These are phyloP conservation scores for Carex sylvatica DNA, from an alignment of 202 grass and related monocot genomes.

Conservation along the genomic window DNA sequence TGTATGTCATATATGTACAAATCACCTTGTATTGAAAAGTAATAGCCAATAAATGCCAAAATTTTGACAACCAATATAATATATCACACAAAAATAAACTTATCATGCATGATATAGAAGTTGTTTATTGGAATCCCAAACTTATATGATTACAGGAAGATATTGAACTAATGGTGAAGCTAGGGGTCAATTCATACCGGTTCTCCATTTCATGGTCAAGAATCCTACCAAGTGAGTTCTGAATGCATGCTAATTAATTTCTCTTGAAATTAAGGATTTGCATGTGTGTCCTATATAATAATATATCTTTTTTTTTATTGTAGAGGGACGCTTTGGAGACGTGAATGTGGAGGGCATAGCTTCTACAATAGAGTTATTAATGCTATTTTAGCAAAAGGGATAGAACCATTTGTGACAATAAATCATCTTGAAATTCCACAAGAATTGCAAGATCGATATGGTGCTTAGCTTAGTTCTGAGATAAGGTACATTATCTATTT, in stretches of 20 bases:
- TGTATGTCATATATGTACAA: not conserved
- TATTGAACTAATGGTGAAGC: conserved; percentile 47
- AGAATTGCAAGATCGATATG: conserved; percentile 52
- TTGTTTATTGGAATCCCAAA: not conserved
- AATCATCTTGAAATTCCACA: conserved; percentile 62
- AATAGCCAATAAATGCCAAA: not conserved
- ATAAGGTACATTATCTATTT: conserved; percentile 42
- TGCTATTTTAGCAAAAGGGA: conserved; percentile 42
- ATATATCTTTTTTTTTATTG: not conserved
- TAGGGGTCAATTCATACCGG: conserved; percentile 62
- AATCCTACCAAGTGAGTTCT: conserved; percentile 56
- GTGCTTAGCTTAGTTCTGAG: conserved; percentile 57
- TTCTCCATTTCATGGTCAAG: conserved; percentile 78
- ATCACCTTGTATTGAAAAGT: not conserved
- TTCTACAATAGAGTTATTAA: conserved; percentile 63
- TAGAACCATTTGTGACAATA: conserved; percentile 70
- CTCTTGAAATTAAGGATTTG: not conserved
- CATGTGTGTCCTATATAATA: not conserved
- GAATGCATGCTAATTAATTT: not conserved
- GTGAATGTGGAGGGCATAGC: conserved; percentile 44
- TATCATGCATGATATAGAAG: too few species aligned
- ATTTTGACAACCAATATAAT: not conserved
- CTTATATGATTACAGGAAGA: conserved; percentile 42
- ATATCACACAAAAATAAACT: too few species aligned
- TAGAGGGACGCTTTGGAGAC: conserved; percentile 47